These are phyloP conservation scores for Striga asiatica DNA, from an alignment of 257 asterid species.

Conservation along the genomic window DNA sequence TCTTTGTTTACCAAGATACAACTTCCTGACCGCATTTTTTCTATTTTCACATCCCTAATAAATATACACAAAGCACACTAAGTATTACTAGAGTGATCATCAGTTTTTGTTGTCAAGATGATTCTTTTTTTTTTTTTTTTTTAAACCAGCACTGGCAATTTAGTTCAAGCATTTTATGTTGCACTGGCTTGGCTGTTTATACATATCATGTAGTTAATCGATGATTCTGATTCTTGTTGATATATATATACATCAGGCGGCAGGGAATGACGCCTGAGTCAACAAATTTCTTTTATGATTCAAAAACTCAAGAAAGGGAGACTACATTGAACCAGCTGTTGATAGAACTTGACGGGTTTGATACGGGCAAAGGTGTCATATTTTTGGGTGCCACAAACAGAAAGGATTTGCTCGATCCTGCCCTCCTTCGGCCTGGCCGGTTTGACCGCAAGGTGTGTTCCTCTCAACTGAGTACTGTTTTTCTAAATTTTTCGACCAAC, in stretches of 20 bases:
- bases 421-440: slow-evolving; percentile 99
- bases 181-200: background rate
- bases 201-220: background rate
- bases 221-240: slow-evolving; percentile 14
- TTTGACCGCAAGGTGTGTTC: slow-evolving; percentile 91
- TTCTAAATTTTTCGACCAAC: background rate
- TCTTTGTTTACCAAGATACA: background rate
- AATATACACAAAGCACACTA: background rate
- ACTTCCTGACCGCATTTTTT: background rate
- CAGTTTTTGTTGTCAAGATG: no score
- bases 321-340: slow-evolving; percentile 94
- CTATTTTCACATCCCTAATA: background rate
- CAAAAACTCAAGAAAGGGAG: slow-evolving; percentile 94
- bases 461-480: slow-evolving; percentile 4
- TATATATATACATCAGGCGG: slow-evolving; percentile 67
- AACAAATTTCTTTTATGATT: slow-evolving; percentile 45
- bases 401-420: slow-evolving; percentile 94
- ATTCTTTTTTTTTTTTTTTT: no score
- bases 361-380: slow-evolving; percentile 97
- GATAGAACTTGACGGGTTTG: slow-evolving; percentile 96
- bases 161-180: slow-evolving; percentile 7
- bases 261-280: slow-evolving; percentile 62
- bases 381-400: slow-evolving; percentile 97
- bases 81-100: background rate
- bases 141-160: no score